Evolutionary conservation across 2,329 filamentous ascomycete genomes (phyloP), one percentile per base, ranked within the genome.

Genomic region (Coccinonectria pachysandricola): DNA sequence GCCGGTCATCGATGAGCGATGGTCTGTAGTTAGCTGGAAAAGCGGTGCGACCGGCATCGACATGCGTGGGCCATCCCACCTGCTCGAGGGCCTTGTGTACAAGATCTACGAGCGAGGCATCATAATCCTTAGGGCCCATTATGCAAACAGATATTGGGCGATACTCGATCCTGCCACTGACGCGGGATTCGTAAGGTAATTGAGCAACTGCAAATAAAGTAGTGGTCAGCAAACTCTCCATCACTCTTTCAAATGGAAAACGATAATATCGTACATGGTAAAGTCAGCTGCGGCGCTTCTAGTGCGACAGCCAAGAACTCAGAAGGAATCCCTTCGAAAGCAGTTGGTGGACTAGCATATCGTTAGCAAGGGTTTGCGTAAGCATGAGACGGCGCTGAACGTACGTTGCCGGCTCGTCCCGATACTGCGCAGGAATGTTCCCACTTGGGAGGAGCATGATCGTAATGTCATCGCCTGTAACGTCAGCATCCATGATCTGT

Each of bases 201-300:
- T 57, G 49, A 0, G 41, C 41, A 19, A 56, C 52, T 52, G 13
- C 15, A 19, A 10, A 19, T 7, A 15, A 13, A 21, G 11, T 23
- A 11, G 15, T 21, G 31, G 20, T 15, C 20, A 26, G 45, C 23
- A 46, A 30, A 10, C 28, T 8, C 12, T 17, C 9, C 16, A 20
- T 18, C 6, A 19, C 19, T n/a, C 1, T 19, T 16, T 26, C 5
- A 10, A 10, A 25, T 14, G 19, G 18, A 23, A 11, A 8, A 6
- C 3, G 11, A 27, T 6, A 12, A 2, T 16, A 46, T n/a, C 55
- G 44, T 43, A 57, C 55, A 52, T 16, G 55, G 54, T 9, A 52
- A 39, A 6, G 49, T 35, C 5, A 59, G 35, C 15, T 54, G 38
- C 2, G 54, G 52, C 15, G 38, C 29, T 14, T 43, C 44, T 14